phyloP scores from a whole-genome alignment of 2,329 filamentous ascomycete genomes.

The Aspergillus unguis region DNA sequence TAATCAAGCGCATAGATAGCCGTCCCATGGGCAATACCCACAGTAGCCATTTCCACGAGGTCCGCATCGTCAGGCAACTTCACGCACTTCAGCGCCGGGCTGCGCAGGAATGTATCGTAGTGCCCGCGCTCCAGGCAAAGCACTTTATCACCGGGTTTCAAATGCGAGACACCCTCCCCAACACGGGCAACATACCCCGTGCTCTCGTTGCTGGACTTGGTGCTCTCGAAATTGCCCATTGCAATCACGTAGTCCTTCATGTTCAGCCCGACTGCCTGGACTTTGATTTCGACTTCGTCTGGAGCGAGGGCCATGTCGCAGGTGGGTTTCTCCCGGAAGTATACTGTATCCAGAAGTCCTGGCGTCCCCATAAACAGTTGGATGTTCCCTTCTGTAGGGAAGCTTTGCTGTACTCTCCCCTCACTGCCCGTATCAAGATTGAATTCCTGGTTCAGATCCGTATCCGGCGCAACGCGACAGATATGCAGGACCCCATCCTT shows the following conservation, averaged over 20 bases:
- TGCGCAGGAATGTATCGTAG: constrained; percentile 1
- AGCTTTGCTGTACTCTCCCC: background rate
- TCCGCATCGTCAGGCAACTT: background rate
- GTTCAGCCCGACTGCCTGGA: background rate
- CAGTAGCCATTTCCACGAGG: background rate
- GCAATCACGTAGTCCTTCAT: constrained; percentile 2
- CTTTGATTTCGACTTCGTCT: background rate
- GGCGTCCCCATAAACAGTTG: background rate
- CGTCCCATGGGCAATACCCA: constrained; percentile 12
- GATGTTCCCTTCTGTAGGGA: background rate
- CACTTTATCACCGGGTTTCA: background rate
- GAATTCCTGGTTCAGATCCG: background rate
- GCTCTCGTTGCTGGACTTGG: constrained; percentile 2
- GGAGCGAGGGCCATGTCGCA: background rate
- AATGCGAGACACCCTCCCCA: background rate
- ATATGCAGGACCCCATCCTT: background rate
- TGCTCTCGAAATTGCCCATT: constrained; percentile 1
- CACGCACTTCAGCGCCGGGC: background rate
- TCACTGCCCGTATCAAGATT: background rate
- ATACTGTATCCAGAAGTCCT: background rate
- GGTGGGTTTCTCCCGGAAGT: background rate
- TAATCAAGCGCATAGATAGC: constrained; percentile 19
- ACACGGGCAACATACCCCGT: background rate
- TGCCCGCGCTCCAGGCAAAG: background rate
- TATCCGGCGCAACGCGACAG: background rate